A percentile compares a stretch with the other conserved stretches of the same genome.
Evolutionary conservation across 2,329 filamentous ascomycete species (phyloP).

Genomic region (Leptographium flavum): DNA sequence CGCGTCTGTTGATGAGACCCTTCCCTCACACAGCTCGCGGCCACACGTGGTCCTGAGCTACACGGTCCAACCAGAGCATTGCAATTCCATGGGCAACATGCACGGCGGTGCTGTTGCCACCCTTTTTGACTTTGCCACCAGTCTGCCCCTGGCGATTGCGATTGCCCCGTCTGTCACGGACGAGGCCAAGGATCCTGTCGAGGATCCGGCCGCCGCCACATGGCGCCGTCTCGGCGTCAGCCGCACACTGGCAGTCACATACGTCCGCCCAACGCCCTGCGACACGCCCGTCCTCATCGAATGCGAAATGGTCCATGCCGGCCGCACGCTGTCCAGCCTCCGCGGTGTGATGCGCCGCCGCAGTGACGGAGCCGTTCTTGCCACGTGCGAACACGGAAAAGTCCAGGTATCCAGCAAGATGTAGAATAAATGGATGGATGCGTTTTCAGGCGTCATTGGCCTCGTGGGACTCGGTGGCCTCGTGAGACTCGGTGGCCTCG

Average conservation of each 20-base stretch:
- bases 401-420: slow-evolving; percentile 35
- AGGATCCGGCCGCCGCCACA: not conserved
- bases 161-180: slow-evolving; percentile 25
- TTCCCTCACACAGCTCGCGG: slow-evolving; percentile 1
- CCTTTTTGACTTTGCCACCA: slow-evolving; percentile 53
- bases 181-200: not conserved
- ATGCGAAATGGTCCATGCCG: slow-evolving; percentile 42
- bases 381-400: slow-evolving; percentile 51
- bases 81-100: slow-evolving; percentile 38
- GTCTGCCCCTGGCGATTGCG: slow-evolving; percentile 38
- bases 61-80: slow-evolving; percentile 34
- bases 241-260: slow-evolving; percentile 52
- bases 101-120: slow-evolving; percentile 52
- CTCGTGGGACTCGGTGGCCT: no score
- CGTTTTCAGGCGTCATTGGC: no score
- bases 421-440: no score
- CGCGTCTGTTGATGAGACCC: slow-evolving; percentile 17
- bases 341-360: slow-evolving; percentile 39
- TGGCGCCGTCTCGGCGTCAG: slow-evolving; percentile 51
- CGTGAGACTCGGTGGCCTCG: no score
- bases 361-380: slow-evolving; percentile 36
- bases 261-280: slow-evolving; percentile 44
- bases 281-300: slow-evolving; percentile 38
- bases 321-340: slow-evolving; percentile 37
- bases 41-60: slow-evolving; percentile 23